These are phyloP conservation scores for Fusarium sp. DNA, from an alignment of 2,329 filamentous ascomycete species.

Conservation along the genomic window DNA sequence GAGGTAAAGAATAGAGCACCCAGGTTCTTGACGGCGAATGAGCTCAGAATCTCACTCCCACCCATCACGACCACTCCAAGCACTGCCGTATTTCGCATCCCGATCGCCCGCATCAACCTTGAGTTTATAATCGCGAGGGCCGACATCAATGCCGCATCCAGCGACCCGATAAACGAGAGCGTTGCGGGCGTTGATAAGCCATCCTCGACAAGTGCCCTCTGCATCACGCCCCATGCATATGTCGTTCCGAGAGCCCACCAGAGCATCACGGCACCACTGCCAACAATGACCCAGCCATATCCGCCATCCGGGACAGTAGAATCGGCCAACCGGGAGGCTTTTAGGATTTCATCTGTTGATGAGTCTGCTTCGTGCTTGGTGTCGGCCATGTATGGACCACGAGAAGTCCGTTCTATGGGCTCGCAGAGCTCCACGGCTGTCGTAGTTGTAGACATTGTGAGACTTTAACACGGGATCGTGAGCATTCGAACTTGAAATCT, in stretches of 20 bases:
- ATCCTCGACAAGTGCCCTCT: slow-evolving; percentile 65
- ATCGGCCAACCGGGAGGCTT: slow-evolving; percentile 59
- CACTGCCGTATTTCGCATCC: slow-evolving; percentile 59
- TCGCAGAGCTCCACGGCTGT: slow-evolving; percentile 22
- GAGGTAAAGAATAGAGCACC: slow-evolving; percentile 52
- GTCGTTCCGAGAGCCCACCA: slow-evolving; percentile 69
- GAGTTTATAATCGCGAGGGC: slow-evolving; percentile 65
- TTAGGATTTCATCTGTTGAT: slow-evolving; percentile 46
- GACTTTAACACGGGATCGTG: not conserved
- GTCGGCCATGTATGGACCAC: not conserved
- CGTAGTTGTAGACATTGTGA: slow-evolving; percentile 2
- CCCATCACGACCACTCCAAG: slow-evolving; percentile 65
- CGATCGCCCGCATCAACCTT: slow-evolving; percentile 62
- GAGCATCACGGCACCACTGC: slow-evolving; percentile 61
- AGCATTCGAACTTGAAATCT: not conserved
- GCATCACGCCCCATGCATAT: slow-evolving; percentile 72
- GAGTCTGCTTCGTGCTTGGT: not conserved
- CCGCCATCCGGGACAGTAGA: slow-evolving; percentile 64
- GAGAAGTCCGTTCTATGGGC: slow-evolving; percentile 6
- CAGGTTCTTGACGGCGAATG: slow-evolving; percentile 51
- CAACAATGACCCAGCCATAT: slow-evolving; percentile 68
- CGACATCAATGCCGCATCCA: slow-evolving; percentile 63
- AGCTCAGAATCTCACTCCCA: slow-evolving; percentile 59
- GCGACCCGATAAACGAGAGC: slow-evolving; percentile 69
- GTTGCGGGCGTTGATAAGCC: slow-evolving; percentile 62